Conservation (phyloP, 805 yeast species). For the Phaffomyces antillensis region DNA sequence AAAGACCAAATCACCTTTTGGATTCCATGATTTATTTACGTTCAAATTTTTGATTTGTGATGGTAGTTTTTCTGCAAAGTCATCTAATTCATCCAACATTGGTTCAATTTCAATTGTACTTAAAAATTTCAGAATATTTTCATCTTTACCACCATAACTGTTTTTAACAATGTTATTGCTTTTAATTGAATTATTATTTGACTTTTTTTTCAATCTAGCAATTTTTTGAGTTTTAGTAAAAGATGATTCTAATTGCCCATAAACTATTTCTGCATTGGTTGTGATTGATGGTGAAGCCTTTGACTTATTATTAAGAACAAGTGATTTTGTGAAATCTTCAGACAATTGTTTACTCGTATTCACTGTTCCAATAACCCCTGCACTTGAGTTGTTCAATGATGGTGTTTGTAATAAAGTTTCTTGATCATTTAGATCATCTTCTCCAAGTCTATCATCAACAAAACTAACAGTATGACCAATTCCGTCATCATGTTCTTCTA, state of each 20-base stretch:
- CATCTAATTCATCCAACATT: slow-evolving; percentile 50
- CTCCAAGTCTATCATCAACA: slow-evolving; percentile 7
- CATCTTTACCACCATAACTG: slow-evolving; percentile 64
- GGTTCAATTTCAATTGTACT: slow-evolving; percentile 49
- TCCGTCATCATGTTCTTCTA: slow-evolving; percentile 3
- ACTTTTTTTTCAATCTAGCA: slow-evolving; percentile 8
- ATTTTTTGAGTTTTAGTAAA: slow-evolving; percentile 11
- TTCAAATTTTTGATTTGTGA: slow-evolving; percentile 4
- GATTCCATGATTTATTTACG: slow-evolving; percentile 24
- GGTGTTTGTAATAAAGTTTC: too few relatives aligned
- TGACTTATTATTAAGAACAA: slow-evolving; percentile 27
- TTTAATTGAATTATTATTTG: slow-evolving; percentile 4
- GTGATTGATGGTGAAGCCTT: slow-evolving; percentile 34
- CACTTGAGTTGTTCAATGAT: neutral
- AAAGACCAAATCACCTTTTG: slow-evolving; percentile 51
- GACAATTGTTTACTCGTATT: neutral
- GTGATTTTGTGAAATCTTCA: slow-evolving; percentile 23
- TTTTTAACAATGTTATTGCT: slow-evolving; percentile 31
- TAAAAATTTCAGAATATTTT: slow-evolving; percentile 52
- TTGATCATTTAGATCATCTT: neutral
- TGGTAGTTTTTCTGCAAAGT: slow-evolving; percentile 46
- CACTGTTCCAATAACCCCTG: neutral
- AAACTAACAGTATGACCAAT: neutral
- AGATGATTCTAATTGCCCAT: slow-evolving; percentile 36
- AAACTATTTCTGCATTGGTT: slow-evolving; percentile 33